Conservation (phyloP, 2,329 filamentous ascomycete genomes). For the Phyllosticta paracitricarpa region DNA sequence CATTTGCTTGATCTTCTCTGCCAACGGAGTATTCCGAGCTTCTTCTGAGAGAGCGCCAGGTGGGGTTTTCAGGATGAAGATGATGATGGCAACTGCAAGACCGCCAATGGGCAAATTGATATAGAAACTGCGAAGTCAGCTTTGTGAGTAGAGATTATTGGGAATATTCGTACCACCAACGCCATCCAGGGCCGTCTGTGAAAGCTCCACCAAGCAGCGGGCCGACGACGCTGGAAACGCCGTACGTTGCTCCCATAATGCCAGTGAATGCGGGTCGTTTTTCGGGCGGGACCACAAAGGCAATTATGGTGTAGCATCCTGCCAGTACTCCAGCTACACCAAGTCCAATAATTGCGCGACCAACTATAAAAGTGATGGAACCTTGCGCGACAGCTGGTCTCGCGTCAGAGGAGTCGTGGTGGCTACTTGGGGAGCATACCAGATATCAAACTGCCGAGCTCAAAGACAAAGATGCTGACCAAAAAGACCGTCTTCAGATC, state of each 20-base stretch:
- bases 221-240: slow-evolving; percentile 15
- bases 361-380: slow-evolving; percentile 34
- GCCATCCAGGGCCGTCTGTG: slow-evolving; percentile 23
- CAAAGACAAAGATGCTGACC: slow-evolving; percentile 34
- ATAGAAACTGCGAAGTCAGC: slow-evolving; percentile 18
- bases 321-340: slow-evolving; percentile 41
- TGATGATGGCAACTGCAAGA: slow-evolving; percentile 26
- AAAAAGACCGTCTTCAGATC: slow-evolving; percentile 26
- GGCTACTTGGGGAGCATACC: slow-evolving; percentile 15
- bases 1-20: slow-evolving; percentile 11
- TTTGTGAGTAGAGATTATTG: not conserved
- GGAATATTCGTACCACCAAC: slow-evolving; percentile 18
- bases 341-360: slow-evolving; percentile 41
- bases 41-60: slow-evolving; percentile 19
- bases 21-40: slow-evolving; percentile 13
- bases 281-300: slow-evolving; percentile 31
- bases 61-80: slow-evolving; percentile 30
- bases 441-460: slow-evolving; percentile 45
- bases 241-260: slow-evolving; percentile 5
- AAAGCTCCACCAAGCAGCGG: slow-evolving; percentile 14
- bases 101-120: slow-evolving; percentile 40
- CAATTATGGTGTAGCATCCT: slow-evolving; percentile 40
- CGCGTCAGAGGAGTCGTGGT: not conserved
- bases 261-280: slow-evolving; percentile 20
- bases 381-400: slow-evolving; percentile 18